Evolutionary conservation across 1,284 basidiomycete genomes (phyloP).

Genomic region (Takashimella tepidaria): DNA sequence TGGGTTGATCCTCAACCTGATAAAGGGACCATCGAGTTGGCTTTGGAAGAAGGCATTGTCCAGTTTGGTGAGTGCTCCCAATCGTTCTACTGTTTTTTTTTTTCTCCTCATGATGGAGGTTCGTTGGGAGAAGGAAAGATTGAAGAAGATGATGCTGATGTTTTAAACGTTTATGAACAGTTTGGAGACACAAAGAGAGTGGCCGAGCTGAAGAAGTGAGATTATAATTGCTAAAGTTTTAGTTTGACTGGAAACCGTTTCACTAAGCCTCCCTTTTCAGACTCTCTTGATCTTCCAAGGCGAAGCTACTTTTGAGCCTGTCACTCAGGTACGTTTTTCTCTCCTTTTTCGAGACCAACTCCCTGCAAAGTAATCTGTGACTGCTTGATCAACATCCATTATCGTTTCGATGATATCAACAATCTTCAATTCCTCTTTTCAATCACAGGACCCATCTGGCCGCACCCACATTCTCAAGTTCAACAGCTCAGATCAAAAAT

Average conservation of each 20-base stretch:
- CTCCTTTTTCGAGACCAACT: too few relatives aligned
- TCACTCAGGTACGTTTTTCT: constrained; percentile 32
- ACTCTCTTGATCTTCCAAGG: constrained; percentile 47
- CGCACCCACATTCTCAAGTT: constrained; percentile 46
- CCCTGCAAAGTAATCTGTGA: not conserved
- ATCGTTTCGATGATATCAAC: constrained; percentile 9
- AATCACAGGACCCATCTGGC: constrained; percentile 39
- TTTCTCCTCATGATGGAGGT: not conserved
- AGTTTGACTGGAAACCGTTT: too few relatives aligned
- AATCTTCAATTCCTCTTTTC: too few relatives aligned
- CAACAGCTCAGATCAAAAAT: constrained; percentile 39
- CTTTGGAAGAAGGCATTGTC: constrained; percentile 40
- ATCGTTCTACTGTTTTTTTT: not conserved
- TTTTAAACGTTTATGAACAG: constrained; percentile 12
- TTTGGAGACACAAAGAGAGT: constrained; percentile 37
- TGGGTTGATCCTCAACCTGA: constrained; percentile 45
- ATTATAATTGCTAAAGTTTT: too few relatives aligned
- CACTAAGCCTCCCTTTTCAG: too few relatives aligned
- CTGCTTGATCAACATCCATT: too few relatives aligned
- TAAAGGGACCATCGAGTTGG: constrained; percentile 41
- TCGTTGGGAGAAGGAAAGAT: not conserved
- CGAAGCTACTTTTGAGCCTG: constrained; percentile 44
- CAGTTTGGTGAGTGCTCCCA: constrained; percentile 32
- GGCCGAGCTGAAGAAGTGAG: constrained; percentile 38
- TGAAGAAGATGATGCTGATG: not conserved